These are phyloP conservation scores for Coemansia sp. DNA, from an alignment of 192 early-diverging fungal genomes.

Conservation along the genomic window DNA sequence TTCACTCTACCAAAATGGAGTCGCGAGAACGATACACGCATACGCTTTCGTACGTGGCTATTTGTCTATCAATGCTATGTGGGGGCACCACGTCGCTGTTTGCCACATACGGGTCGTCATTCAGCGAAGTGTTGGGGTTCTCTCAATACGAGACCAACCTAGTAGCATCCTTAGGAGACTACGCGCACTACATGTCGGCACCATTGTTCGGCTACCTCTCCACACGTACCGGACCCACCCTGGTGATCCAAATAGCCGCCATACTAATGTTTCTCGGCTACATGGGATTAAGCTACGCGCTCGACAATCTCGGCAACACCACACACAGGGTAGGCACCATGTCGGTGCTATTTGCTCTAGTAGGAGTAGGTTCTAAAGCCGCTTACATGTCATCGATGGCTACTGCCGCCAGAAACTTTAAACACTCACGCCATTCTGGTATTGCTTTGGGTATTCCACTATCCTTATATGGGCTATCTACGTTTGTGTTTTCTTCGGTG, in stretches of 20 bases:
- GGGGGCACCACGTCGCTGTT: constrained; percentile 72
- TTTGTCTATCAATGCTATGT: constrained; percentile 52
- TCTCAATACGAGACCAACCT: constrained; percentile 64
- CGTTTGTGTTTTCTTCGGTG: constrained; percentile 63
- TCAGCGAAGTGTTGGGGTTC: constrained; percentile 57
- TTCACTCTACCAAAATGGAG: constrained; percentile 18
- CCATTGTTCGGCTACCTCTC: constrained; percentile 61
- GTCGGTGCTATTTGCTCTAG: constrained; percentile 57
- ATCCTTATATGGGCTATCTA: constrained; percentile 64
- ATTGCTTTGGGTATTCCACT: constrained; percentile 64
- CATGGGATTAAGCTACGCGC: constrained; percentile 38
- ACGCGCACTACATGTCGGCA: constrained; percentile 66
- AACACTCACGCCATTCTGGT: constrained; percentile 51
- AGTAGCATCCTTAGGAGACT: constrained; percentile 65
- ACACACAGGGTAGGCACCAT: constrained; percentile 42
- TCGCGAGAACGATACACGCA: constrained; percentile 34
- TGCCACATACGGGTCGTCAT: constrained; percentile 61
- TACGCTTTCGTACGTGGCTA: constrained; percentile 51
- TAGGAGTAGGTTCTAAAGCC: constrained; percentile 63
- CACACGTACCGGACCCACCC: constrained; percentile 46
- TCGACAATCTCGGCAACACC: constrained; percentile 17
- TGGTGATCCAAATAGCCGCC: constrained; percentile 30
- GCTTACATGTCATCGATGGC: constrained; percentile 66
- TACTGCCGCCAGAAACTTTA: constrained; percentile 63
- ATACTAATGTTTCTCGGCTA: constrained; percentile 49